Evolutionary conservation across 331 rosid species (phyloP), one percentile per base, ranked within the genome.

Genomic region (Acacia concinna): DNA sequence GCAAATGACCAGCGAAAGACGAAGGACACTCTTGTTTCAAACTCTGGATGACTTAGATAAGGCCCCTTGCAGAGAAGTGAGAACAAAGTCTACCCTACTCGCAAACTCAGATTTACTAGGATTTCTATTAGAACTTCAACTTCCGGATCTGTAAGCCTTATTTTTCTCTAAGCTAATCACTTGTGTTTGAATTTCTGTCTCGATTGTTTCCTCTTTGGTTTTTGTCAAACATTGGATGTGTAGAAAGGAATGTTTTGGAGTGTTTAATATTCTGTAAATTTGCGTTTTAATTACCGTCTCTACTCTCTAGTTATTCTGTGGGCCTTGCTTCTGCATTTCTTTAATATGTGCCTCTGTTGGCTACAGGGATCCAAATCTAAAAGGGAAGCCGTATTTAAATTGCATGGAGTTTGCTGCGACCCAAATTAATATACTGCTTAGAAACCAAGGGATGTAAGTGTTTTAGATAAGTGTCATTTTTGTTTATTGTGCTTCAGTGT

Each of bases 291-390:
- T 87, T 35, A 79, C 35, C 8, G 30, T 9, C 11, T 54, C 12
- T 7, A 21, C 2, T 81, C n/a, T n/a, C 3, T 66, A 32, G 25
- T 49, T 51, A 32, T 38, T 18, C 14, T 31, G 59, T 35, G 59
- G 35, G 31, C 32, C 27, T 34, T 78, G 18, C 35, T 31, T 85
- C 15, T 43, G 31, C 62, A 5, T 70, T 71, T n/a, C 34, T 76
- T 78, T 83, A 34, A 78, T 79, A 23, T 60, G 31, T 60, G 35
- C 76, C 74, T 34, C 34, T 65, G 35, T 69, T 79, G 79, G 63
- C 37, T 87, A 30, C 93, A 93, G 98, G 95, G 88, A 91, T 77
- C 82, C 86, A 0, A 95, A 89, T 80, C 40, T 78, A 20, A 86
- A 70, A 81, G 87, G 56, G 74, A 89, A 81, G 83, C 73, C 81